Percentiles rank a stretch among this genome's conserved stretches.
Conservation (phyloP, 2,329 filamentous ascomycete species). For the Pestalotiopsis fici region DNA sequence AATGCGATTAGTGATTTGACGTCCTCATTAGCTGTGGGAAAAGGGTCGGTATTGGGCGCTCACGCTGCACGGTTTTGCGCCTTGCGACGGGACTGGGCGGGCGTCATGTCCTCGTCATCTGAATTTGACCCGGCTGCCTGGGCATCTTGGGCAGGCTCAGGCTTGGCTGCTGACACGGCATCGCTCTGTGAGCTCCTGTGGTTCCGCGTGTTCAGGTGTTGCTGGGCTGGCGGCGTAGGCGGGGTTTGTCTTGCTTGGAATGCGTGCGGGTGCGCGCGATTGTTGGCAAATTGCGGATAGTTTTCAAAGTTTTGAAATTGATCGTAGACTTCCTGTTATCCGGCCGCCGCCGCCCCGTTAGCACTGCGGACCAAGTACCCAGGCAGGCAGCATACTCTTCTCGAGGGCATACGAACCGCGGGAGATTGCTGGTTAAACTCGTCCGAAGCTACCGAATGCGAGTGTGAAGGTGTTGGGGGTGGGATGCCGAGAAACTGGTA, state of each 20-base stretch:
- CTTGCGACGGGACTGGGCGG: conserved; percentile 59
- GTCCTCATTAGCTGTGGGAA: neutral
- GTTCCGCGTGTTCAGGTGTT: conserved; percentile 23
- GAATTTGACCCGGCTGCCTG: conserved; percentile 48
- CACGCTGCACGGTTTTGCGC: conserved; percentile 65
- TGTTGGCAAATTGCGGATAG: conserved; percentile 41
- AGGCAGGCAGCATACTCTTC: neutral
- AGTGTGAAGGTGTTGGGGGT: conserved; percentile 56
- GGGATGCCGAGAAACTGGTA: conserved; percentile 57
- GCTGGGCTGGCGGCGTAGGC: conserved; percentile 52
- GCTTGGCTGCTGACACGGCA: conserved; percentile 35
- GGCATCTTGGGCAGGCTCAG: conserved; percentile 40
- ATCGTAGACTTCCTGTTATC: conserved; percentile 51
- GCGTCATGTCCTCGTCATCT: conserved; percentile 56
- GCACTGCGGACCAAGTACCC: conserved; percentile 8
- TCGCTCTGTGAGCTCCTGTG: conserved; percentile 29
- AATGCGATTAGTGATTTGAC: conserved; percentile 7
- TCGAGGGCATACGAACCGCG: conserved; percentile 44
- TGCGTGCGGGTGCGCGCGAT: conserved; percentile 22
- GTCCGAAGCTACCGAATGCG: conserved; percentile 54
- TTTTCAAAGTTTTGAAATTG: conserved; percentile 49
- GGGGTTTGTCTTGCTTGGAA: conserved; percentile 52
- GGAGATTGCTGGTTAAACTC: conserved; percentile 57
- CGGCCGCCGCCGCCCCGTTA: conserved; percentile 30
- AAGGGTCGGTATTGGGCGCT: conserved; percentile 28